A percentile compares a stretch with the other conserved stretches of the same genome.
phyloP scores from a whole-genome alignment of 2,329 filamentous ascomycete species.

The Chaetomium strumarium region DNA sequence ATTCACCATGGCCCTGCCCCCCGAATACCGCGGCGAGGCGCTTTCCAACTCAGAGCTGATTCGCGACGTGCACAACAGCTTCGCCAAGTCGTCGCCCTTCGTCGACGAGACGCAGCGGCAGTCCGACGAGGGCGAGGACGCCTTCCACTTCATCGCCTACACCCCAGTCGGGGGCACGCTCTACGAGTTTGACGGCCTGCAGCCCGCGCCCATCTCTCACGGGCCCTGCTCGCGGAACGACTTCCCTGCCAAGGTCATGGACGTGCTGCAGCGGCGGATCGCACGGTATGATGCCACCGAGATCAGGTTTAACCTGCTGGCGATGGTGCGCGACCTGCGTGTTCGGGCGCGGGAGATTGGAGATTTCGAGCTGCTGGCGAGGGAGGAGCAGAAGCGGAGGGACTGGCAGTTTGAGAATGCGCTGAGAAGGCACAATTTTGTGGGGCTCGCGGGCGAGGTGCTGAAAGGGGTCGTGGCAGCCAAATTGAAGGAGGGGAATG shows the following conservation, averaged over 20 bases:
- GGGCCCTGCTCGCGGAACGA: conserved; percentile 63
- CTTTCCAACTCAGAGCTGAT: conserved; percentile 62
- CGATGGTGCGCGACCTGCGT: conserved; percentile 80
- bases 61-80: conserved; percentile 80
- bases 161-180: conserved; percentile 71
- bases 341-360: conserved; percentile 73
- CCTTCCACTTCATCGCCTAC: conserved; percentile 98
- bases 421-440: conserved; percentile 86
- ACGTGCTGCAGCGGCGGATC: conserved; percentile 80
- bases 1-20: conserved; percentile 78
- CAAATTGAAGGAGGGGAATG: conserved; percentile 62
- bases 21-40: conserved; percentile 60
- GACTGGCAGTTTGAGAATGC: conserved; percentile 96
- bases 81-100: conserved; percentile 83
- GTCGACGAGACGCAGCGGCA: conserved; percentile 79
- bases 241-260: conserved; percentile 75
- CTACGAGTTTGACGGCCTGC: conserved; percentile 93
- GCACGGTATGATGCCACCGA: conserved; percentile 78
- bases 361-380: conserved; percentile 68
- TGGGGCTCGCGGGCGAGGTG: conserved; percentile 87
- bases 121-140: conserved; percentile 71
- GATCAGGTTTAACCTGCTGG: conserved; percentile 93
- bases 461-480: conserved; percentile 74
- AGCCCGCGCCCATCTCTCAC: conserved; percentile 87
- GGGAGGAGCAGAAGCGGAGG: conserved; percentile 75